These are phyloP conservation scores for Polysphondylium violaceum DNA, from an alignment of 78 protist species.

Conservation along the genomic window DNA sequence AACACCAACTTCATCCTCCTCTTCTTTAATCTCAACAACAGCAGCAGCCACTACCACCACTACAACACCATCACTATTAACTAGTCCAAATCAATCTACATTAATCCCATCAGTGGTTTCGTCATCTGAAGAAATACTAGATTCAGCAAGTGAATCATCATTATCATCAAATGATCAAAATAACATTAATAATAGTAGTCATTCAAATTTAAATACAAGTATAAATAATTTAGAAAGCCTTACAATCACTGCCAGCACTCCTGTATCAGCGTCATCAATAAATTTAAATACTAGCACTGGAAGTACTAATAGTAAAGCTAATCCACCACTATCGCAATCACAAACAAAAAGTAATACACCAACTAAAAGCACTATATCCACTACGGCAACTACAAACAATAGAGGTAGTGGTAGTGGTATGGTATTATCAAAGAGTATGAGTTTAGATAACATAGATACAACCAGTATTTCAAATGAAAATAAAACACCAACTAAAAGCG, in stretches of 20 bases:
- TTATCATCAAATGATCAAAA: neutral
- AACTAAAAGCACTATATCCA: neutral
- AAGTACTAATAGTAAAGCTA: too few relatives aligned
- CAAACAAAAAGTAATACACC: neutral
- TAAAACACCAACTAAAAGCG: neutral
- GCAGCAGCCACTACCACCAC: conserved; percentile 2
- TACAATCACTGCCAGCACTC: neutral
- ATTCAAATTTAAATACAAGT: neutral
- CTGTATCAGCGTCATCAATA: neutral
- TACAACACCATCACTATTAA: neutral
- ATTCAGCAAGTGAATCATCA: conserved; percentile 24
- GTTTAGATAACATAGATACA: conserved; percentile 2
- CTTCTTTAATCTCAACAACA: neutral
- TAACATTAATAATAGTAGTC: neutral
- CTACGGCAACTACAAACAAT: neutral
- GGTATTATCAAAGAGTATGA: neutral
- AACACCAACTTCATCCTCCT: neutral
- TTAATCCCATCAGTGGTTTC: neutral
- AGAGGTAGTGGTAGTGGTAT: neutral
- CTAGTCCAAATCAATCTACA: neutral
- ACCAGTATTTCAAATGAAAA: neutral
- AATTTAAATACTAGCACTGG: neutral
- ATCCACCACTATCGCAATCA: conserved; percentile 7
- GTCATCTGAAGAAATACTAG: neutral
- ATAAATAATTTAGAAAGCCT: too few relatives aligned